A percentile compares a stretch with the other conserved stretches of the same genome.
phyloP scores from a whole-genome alignment of 2,329 filamentous ascomycete species.

The Podosphaera xanthii region DNA sequence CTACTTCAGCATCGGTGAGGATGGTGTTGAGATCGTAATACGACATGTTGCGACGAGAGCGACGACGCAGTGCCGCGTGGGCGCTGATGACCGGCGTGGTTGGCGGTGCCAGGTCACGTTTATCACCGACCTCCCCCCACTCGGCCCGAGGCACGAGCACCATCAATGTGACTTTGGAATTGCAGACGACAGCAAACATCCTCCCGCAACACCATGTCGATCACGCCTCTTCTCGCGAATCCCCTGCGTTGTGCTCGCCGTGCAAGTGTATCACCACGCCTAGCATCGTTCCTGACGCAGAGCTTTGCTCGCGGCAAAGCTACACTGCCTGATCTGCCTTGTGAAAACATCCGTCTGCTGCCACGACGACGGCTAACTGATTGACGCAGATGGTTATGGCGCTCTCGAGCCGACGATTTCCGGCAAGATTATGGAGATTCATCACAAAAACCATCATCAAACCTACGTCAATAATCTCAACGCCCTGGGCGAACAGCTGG shows the following conservation, averaged over 20 bases:
- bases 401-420: slow-evolving; percentile 72
- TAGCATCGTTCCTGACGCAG: slow-evolving; percentile 44
- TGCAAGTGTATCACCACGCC: slow-evolving; percentile 37
- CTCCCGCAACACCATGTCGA: too few relatives aligned
- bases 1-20: slow-evolving; percentile 60
- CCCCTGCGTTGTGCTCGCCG: slow-evolving; percentile 29
- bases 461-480: slow-evolving; percentile 86
- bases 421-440: slow-evolving; percentile 86
- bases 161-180: not conserved
- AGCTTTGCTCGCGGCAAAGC: slow-evolving; percentile 72
- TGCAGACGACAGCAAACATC: not conserved
- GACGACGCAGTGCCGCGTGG: too few relatives aligned
- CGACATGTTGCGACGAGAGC: slow-evolving; percentile 25
- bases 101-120: not conserved
- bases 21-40: slow-evolving; percentile 77
- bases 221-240: slow-evolving; percentile 1
- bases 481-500: slow-evolving; percentile 48
- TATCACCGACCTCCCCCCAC: not conserved
- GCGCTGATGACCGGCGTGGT: too few relatives aligned
- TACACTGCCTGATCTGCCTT: slow-evolving; percentile 71
- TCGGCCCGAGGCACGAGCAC: not conserved
- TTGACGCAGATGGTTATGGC: slow-evolving; percentile 62
- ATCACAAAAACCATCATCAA: slow-evolving; percentile 86
- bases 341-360: slow-evolving; percentile 22
- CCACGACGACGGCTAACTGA: not conserved